Conservation (phyloP, 78 protist genomes). For the Pigoraptor vietnamica region DNA sequence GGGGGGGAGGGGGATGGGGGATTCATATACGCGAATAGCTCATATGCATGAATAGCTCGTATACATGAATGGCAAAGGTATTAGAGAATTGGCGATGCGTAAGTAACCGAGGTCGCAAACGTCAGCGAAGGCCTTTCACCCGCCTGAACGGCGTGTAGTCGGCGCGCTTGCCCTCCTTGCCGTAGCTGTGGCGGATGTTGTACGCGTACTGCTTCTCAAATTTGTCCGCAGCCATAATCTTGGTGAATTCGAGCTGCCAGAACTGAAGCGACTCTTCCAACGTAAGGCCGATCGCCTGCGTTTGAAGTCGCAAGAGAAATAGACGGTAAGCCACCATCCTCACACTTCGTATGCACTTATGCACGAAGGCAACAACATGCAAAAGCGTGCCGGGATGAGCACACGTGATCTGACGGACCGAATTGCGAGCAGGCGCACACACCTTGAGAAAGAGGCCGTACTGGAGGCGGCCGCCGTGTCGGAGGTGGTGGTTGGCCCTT, state of each 20-base stretch:
- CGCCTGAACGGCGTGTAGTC: constrained; percentile 63
- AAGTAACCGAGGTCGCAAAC: no score
- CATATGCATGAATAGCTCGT: not conserved
- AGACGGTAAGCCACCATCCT: not conserved
- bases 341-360: not conserved
- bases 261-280: constrained; percentile 73
- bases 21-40: no score
- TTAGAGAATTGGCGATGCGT: not conserved
- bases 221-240: constrained; percentile 47
- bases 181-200: constrained; percentile 79
- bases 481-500: constrained; percentile 38
- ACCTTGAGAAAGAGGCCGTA: constrained; percentile 77
- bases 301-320: not conserved
- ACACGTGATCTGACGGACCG: not conserved
- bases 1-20: no score
- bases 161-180: constrained; percentile 75
- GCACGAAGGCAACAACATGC: not conserved
- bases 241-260: constrained; percentile 65
- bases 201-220: constrained; percentile 73
- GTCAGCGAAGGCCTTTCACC: no score
- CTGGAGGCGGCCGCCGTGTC: constrained; percentile 75
- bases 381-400: not conserved
- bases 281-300: constrained; percentile 63
- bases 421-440: not conserved
- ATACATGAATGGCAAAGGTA: not conserved